Percentiles rank a stretch among this genome's conserved stretches.
Evolutionary conservation across 768 basidiomycete species (phyloP).

Genomic region (Termitomyces sp.): DNA sequence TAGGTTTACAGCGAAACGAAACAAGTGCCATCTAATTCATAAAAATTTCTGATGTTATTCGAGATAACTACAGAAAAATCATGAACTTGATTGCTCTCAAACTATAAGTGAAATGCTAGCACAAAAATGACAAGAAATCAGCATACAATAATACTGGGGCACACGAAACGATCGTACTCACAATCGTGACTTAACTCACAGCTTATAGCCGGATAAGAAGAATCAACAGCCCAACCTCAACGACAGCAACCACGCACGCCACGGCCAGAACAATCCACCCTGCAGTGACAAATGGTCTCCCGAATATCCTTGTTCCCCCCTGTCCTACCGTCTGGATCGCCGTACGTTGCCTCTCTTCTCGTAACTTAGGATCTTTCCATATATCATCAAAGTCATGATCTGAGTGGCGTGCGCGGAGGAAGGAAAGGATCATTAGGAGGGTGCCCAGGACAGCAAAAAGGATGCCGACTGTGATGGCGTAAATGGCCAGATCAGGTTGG

Average conservation of each 20-base stretch:
- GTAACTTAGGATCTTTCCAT: slow-evolving; percentile 29
- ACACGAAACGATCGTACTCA: neutral
- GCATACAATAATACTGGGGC: neutral
- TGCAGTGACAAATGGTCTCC: slow-evolving; percentile 75
- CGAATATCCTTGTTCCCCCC: slow-evolving; percentile 60
- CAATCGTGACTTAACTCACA: neutral
- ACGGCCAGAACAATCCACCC: slow-evolving; percentile 72
- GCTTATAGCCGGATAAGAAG: slow-evolving; percentile 44
- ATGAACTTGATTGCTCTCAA: neutral
- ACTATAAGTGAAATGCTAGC: neutral
- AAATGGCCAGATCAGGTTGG: neutral
- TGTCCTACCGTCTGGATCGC: slow-evolving; percentile 60
- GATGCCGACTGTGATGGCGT: slow-evolving; percentile 43
- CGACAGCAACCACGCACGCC: slow-evolving; percentile 52
- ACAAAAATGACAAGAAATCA: neutral
- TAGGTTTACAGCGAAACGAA: no score
- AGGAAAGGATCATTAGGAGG: slow-evolving; percentile 56
- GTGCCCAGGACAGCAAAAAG: slow-evolving; percentile 61
- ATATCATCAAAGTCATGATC: slow-evolving; percentile 76
- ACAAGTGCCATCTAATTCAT: no score
- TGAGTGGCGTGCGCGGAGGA: slow-evolving; percentile 61
- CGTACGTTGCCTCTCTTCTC: slow-evolving; percentile 26
- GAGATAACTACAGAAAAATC: neutral
- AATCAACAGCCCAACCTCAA: slow-evolving; percentile 65
- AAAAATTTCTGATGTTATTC: neutral